These are phyloP conservation scores for Gleditsia sinensis DNA, from an alignment of 306 rosid species.

Conservation along the genomic window DNA sequence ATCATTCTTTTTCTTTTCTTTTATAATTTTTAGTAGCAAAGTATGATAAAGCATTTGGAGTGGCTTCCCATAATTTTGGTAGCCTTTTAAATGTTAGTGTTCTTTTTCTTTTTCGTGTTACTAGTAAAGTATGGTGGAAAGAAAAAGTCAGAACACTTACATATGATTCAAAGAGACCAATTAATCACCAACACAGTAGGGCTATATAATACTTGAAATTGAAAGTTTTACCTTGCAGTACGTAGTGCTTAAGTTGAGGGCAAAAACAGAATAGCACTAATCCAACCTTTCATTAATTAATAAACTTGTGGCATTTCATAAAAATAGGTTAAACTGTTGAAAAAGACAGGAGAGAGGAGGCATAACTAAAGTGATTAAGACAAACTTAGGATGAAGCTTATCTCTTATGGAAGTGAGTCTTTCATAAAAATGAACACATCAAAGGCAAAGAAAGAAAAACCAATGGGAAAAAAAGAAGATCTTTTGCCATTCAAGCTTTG, in stretches of 20 bases:
- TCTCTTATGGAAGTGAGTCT: slow-evolving; percentile 27
- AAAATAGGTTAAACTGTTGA: background rate
- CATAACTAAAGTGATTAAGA: slow-evolving; percentile 37
- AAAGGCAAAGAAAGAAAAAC: slow-evolving; percentile 23
- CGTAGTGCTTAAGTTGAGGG: slow-evolving; percentile 3
- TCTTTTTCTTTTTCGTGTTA: background rate
- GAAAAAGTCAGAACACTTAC: background rate
- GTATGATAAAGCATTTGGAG: background rate
- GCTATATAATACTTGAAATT: background rate
- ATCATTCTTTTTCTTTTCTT: background rate
- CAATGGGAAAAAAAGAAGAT: slow-evolving; percentile 9
- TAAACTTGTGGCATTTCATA: background rate
- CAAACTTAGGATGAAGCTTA: slow-evolving; percentile 36
- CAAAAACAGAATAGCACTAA: background rate
- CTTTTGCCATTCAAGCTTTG: slow-evolving; percentile 48
- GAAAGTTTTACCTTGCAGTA: background rate
- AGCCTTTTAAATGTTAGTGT: background rate
- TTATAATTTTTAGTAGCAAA: background rate
- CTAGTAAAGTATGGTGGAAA: slow-evolving; percentile 3
- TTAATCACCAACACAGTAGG: background rate
- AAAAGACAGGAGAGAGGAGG: slow-evolving; percentile 26
- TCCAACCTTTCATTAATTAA: background rate
- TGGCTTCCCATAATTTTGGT: background rate
- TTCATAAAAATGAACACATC: background rate
- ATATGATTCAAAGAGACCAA: background rate